These are phyloP conservation scores for Scutellaria barbata DNA, from an alignment of 257 asterid species.

Conservation along the genomic window DNA sequence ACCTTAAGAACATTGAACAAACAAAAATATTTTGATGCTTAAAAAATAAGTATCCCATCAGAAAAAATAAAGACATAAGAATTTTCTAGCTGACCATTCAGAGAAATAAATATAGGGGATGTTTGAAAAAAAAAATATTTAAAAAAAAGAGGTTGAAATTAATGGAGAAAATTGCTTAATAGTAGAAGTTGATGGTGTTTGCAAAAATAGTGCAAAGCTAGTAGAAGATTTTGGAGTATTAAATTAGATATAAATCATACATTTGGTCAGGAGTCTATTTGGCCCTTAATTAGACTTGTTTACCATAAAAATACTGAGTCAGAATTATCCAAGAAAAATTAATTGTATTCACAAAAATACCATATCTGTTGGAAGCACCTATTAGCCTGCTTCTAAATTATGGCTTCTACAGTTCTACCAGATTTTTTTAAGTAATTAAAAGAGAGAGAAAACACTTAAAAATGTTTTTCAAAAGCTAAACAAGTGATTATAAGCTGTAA, in stretches of 20 bases:
- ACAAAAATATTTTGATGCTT: not conserved
- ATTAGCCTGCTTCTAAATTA: too few species aligned
- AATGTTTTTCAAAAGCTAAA: not conserved
- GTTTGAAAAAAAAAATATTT: too few species aligned
- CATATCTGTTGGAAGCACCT: not conserved
- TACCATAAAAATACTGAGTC: too few species aligned
- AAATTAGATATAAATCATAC: too few species aligned
- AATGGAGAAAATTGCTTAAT: not conserved
- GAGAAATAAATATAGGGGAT: not conserved
- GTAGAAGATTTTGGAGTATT: too few species aligned
- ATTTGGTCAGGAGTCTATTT: too few species aligned
- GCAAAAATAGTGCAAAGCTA: too few species aligned
- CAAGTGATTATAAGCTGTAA: not conserved
- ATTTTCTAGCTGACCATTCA: conserved; percentile 1
- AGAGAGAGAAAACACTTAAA: not conserved
- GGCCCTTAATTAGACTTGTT: too few species aligned
- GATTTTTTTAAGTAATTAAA: not conserved
- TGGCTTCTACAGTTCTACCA: not conserved
- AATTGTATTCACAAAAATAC: not conserved
- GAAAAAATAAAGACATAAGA: not conserved
- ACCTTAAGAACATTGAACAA: conserved; percentile 12
- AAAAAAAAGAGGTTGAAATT: not conserved
- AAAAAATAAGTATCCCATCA: not conserved
- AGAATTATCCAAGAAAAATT: not conserved
- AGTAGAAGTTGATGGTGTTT: not conserved